phyloP scores from a whole-genome alignment of 345 rosid genomes.

The Eucalyptus paniculata region DNA sequence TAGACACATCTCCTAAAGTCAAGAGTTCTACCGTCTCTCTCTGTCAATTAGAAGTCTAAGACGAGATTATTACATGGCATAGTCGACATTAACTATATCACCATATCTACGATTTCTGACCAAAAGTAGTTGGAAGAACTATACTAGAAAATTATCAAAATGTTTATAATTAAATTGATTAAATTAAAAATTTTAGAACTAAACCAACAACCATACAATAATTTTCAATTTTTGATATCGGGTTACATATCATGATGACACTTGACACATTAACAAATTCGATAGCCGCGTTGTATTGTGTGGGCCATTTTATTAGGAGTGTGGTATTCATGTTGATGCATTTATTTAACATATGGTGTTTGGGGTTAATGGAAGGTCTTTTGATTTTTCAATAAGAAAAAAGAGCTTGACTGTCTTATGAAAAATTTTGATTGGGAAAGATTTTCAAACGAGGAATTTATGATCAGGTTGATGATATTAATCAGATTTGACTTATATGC shows the following conservation, averaged over 20 bases:
- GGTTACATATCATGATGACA: not conserved
- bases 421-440: not conserved
- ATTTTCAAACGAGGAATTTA: not conserved
- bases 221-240: fast-evolving
- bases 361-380: not conserved
- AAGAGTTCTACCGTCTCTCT: not conserved
- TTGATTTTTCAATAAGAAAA: not conserved
- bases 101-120: fast-evolving
- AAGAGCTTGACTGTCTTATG: not conserved
- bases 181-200: not conserved
- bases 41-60: not conserved
- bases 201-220: fast-evolving
- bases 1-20: not conserved
- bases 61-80: not conserved
- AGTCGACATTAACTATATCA: fast-evolving
- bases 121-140: not conserved
- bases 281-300: fast-evolving
- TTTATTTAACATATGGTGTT: not conserved
- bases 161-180: not conserved
- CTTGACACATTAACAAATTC: not conserved
- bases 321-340: not conserved
- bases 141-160: not conserved
- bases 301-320: not conserved
- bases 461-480: not conserved
- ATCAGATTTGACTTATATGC: not conserved